Evolutionary conservation across 345 rosid genomes (phyloP).

Genomic region (Pseudoturritis turrita): DNA sequence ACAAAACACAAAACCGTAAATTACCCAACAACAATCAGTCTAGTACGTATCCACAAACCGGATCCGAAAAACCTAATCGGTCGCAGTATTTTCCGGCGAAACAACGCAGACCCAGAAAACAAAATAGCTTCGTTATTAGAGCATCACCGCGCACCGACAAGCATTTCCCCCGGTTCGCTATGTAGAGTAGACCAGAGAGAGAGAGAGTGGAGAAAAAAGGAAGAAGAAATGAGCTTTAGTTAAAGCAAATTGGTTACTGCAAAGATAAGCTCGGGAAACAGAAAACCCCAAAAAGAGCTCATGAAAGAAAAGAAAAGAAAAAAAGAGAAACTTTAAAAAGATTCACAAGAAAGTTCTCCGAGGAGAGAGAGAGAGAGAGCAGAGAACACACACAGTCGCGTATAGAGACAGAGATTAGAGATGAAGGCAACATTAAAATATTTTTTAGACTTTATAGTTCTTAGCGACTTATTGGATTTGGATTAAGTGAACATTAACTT

Average conservation of each 20-base stretch:
- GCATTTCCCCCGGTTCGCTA: neutral
- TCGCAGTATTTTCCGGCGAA: neutral
- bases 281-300: constrained; percentile 21
- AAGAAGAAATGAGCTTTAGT: constrained; percentile 20
- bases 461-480: constrained; percentile 18
- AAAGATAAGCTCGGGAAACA: constrained; percentile 20
- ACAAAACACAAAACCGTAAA: constrained; percentile 19
- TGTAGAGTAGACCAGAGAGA: constrained; percentile 12
- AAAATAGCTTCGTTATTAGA: constrained; percentile 1
- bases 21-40: neutral
- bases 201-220: constrained; percentile 2
- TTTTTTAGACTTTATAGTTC: neutral
- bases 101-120: constrained; percentile 2
- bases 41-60: neutral
- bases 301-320: neutral
- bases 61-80: neutral
- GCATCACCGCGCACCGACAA: constrained; percentile 16
- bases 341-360: constrained; percentile 20
- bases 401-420: constrained; percentile 30
- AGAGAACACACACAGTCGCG: constrained; percentile 8
- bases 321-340: constrained; percentile 2
- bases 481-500: constrained; percentile 19
- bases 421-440: constrained; percentile 24
- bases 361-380: neutral
- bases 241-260: constrained; percentile 12